These are phyloP conservation scores for Arthrobotrys musiformis DNA, from an alignment of 2,329 filamentous ascomycete genomes.

Conservation along the genomic window DNA sequence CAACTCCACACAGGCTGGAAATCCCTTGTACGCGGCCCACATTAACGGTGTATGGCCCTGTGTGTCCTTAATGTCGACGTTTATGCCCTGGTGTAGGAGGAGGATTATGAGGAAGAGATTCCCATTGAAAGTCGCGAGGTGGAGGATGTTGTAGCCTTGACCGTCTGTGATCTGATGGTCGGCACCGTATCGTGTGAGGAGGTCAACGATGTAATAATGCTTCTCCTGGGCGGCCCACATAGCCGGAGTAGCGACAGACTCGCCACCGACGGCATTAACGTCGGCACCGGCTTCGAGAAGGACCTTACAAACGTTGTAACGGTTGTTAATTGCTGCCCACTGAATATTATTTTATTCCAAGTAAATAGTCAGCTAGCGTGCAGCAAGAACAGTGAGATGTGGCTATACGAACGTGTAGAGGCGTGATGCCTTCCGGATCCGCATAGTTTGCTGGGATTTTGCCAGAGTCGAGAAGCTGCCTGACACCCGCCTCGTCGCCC, in stretches of 20 bases:
- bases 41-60: conserved; percentile 94
- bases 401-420: conserved; percentile 78
- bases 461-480: conserved; percentile 85
- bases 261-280: conserved; percentile 94
- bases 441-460: conserved; percentile 83
- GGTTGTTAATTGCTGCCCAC: conserved; percentile 99
- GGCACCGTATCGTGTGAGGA: conserved; percentile 89
- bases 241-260: conserved; percentile 90
- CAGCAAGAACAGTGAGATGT: conserved; percentile 15
- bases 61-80: conserved; percentile 87
- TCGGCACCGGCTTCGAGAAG: conserved; percentile 86
- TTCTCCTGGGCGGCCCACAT: conserved; percentile 98
- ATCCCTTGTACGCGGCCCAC: conserved; percentile 99
- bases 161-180: conserved; percentile 92
- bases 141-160: conserved; percentile 97
- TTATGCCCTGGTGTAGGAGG: conserved; percentile 92
- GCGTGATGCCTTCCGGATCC: conserved; percentile 94
- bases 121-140: conserved; percentile 96
- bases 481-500: conserved; percentile 85
- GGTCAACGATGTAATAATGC: conserved; percentile 94
- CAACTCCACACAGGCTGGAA: conserved; percentile 87
- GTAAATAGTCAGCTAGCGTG: background rate
- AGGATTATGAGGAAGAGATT: conserved; percentile 90
- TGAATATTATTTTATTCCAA: conserved; percentile 64
- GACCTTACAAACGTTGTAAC: conserved; percentile 96